phyloP scores from a whole-genome alignment of 23 red algal genomes.

The Gracilaria gracilis region DNA sequence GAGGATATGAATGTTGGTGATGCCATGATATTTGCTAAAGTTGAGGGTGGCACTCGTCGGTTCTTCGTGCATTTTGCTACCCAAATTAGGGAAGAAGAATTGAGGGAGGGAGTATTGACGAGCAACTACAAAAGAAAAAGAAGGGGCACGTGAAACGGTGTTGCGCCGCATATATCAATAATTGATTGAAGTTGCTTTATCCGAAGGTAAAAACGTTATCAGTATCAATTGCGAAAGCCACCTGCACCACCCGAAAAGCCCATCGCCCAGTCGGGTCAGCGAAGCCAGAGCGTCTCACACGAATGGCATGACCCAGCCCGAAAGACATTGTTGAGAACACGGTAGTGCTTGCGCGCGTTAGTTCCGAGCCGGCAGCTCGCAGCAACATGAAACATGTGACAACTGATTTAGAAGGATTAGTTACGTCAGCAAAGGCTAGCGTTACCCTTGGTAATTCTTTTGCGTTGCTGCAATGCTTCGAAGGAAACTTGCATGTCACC shows the following conservation, averaged over 20 bases:
- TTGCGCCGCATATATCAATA: too few species aligned
- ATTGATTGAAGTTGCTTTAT: neutral
- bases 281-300: too few species aligned
- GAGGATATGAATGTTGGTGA: neutral
- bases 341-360: too few species aligned
- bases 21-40: neutral
- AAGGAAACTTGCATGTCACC: neutral
- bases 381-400: too few species aligned
- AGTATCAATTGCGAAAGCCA: neutral
- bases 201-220: neutral
- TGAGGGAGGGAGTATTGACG: too few species aligned
- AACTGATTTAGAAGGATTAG: too few species aligned
- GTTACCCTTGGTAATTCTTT: too few species aligned
- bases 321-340: too few species aligned
- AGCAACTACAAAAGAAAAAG: neutral
- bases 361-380: too few species aligned
- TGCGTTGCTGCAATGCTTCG: neutral
- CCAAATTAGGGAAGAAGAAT: neutral
- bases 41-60: neutral
- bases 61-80: slow-evolving; percentile 12
- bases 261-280: too few species aligned
- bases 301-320: neutral
- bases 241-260: too few species aligned
- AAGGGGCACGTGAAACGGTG: too few species aligned
- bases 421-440: neutral